Conservation (phyloP, 208 protist species). For the Trypanosoma cruzi region DNA sequence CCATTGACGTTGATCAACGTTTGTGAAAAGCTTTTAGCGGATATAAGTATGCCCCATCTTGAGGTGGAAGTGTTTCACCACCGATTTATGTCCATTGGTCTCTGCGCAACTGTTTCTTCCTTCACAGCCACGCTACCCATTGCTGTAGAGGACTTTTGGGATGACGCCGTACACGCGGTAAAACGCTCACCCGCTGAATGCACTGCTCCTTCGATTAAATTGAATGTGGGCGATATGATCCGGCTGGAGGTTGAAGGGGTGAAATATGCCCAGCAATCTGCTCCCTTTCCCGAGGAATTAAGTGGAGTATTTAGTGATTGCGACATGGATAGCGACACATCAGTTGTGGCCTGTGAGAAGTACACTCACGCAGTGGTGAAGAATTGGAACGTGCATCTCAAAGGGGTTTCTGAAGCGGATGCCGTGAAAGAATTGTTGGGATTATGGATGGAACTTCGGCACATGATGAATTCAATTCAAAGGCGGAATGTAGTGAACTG, state of each 20-base stretch:
- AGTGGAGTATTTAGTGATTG: conserved; percentile 12
- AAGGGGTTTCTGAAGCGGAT: conserved; percentile 1
- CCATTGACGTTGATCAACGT: conserved; percentile 13
- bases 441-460: neutral
- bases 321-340: conserved; percentile 12
- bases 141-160: conserved; percentile 21
- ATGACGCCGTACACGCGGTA: neutral
- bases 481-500: conserved; percentile 28
- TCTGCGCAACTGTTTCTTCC: conserved; percentile 1
- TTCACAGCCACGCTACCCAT: conserved; percentile 11
- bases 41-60: conserved; percentile 12
- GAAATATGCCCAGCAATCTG: neutral
- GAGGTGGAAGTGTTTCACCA: conserved; percentile 15
- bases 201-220: conserved; percentile 1
- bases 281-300: neutral
- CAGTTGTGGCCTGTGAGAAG: neutral
- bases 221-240: conserved; percentile 3
- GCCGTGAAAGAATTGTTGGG: conserved; percentile 7
- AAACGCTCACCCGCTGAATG: conserved; percentile 1
- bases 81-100: conserved; percentile 1
- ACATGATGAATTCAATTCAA: conserved; percentile 23
- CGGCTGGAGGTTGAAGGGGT: conserved; percentile 9
- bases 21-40: conserved; percentile 7
- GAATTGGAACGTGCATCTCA: conserved; percentile 28
- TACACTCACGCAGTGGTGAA: conserved; percentile 8